phyloP scores from a whole-genome alignment of 768 basidiomycete genomes.

The Mycena maculata region DNA sequence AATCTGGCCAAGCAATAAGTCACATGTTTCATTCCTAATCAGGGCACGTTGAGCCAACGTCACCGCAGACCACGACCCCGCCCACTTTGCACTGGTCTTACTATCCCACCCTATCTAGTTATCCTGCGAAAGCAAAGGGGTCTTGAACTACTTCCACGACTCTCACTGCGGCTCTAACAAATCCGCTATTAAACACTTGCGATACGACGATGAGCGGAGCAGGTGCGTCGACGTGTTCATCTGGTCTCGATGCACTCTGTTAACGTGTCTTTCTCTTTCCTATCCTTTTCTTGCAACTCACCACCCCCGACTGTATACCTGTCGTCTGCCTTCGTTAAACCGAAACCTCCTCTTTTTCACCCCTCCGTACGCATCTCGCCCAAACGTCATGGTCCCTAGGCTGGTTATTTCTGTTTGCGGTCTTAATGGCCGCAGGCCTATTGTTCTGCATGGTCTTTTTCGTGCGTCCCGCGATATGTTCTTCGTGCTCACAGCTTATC shows the following conservation, averaged over 20 bases:
- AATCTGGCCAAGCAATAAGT: too few species aligned
- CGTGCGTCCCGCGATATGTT: constrained; percentile 63
- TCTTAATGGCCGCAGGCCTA: constrained; percentile 93
- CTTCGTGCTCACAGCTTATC: not conserved
- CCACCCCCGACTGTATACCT: not conserved
- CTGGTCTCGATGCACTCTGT: not conserved
- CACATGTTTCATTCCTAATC: too few species aligned
- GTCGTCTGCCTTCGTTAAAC: not conserved
- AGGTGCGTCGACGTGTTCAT: constrained; percentile 46
- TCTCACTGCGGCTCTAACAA: not conserved
- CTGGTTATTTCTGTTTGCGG: constrained; percentile 92
- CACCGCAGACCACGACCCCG: not conserved
- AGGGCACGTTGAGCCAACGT: not conserved
- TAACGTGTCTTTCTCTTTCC: constrained; percentile 6
- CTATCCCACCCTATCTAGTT: not conserved
- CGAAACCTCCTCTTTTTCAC: not conserved
- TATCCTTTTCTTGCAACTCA: not conserved
- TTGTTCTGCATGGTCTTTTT: constrained; percentile 99
- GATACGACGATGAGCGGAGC: constrained; percentile 53
- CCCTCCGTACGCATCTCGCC: not conserved
- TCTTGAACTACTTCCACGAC: not conserved
- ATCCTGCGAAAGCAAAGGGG: not conserved
- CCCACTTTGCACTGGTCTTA: not conserved
- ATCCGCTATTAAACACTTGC: constrained; percentile 23
- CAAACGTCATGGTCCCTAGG: constrained; percentile 2